These are phyloP conservation scores for Coemansia sp. DNA, from an alignment of 192 early-diverging fungal genomes.

Conservation along the genomic window DNA sequence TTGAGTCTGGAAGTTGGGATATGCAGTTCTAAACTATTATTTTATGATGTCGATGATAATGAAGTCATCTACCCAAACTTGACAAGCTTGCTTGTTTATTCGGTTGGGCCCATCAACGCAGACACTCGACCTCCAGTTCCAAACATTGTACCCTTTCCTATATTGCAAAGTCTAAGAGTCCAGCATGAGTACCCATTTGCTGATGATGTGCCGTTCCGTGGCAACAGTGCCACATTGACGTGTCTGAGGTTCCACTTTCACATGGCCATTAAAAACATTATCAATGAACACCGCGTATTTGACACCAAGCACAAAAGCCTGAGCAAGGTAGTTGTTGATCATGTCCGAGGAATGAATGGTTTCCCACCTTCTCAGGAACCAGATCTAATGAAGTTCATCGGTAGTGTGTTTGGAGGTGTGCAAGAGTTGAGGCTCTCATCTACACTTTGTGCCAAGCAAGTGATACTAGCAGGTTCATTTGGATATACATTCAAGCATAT, in stretches of 20 bases:
- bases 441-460: too few relatives aligned
- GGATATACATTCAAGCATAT: background rate
- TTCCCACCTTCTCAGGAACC: too few relatives aligned
- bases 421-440: too few relatives aligned
- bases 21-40: background rate
- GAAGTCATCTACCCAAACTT: background rate
- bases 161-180: background rate
- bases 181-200: slow-evolving; percentile 1
- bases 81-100: background rate
- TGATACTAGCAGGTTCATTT: background rate
- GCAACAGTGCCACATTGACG: too few relatives aligned
- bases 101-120: background rate
- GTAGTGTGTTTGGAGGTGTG: too few relatives aligned
- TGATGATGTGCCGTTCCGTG: background rate
- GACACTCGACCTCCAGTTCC: background rate
- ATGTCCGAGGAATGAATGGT: too few relatives aligned
- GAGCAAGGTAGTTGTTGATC: too few relatives aligned
- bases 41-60: background rate
- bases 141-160: slow-evolving; percentile 7
- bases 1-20: background rate
- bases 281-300: too few relatives aligned
- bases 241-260: too few relatives aligned
- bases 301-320: too few relatives aligned
- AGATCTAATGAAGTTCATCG: too few relatives aligned
- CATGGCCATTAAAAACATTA: too few relatives aligned